phyloP scores from a whole-genome alignment of 2,329 filamentous ascomycete genomes.

The Fusarium sp. region DNA sequence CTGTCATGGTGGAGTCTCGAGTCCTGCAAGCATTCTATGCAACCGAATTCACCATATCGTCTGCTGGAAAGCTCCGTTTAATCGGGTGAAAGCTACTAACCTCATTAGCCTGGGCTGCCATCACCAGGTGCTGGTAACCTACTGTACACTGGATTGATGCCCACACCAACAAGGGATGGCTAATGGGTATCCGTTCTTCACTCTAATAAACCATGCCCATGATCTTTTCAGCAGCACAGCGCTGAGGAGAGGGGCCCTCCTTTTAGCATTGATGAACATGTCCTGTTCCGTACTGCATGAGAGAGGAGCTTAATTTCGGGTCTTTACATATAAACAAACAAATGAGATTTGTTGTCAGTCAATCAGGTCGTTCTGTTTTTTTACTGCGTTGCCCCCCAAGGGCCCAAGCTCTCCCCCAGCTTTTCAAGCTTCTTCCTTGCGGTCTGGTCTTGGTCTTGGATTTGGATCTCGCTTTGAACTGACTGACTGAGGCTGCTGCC shows the following conservation, averaged over 20 bases:
- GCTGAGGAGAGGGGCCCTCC: slow-evolving; percentile 5
- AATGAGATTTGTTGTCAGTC: slow-evolving; percentile 1
- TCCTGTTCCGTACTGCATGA: neutral
- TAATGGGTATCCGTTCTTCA: slow-evolving; percentile 14
- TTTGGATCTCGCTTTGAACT: neutral
- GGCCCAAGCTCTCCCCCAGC: slow-evolving; percentile 32
- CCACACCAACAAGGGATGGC: slow-evolving; percentile 31
- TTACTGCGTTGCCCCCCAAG: neutral
- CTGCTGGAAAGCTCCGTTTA: neutral
- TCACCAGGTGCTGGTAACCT: slow-evolving; percentile 1
- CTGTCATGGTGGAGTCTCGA: neutral
- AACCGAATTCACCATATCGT: neutral
- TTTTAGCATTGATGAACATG: slow-evolving; percentile 14
- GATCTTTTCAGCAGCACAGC: slow-evolving; percentile 16
- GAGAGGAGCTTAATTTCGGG: slow-evolving; percentile 22
- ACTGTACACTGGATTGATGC: neutral
- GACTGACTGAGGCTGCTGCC: slow-evolving; percentile 5
- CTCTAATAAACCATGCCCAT: slow-evolving; percentile 25
- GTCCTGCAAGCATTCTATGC: neutral
- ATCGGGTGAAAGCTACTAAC: neutral
- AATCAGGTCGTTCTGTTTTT: neutral
- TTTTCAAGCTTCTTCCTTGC: slow-evolving; percentile 30
- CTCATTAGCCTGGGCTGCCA: neutral
- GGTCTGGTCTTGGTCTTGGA: neutral
- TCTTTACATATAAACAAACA: slow-evolving; percentile 14